These are phyloP conservation scores for Gentiana straminea DNA, from an alignment of 257 asterid genomes.

Conservation along the genomic window DNA sequence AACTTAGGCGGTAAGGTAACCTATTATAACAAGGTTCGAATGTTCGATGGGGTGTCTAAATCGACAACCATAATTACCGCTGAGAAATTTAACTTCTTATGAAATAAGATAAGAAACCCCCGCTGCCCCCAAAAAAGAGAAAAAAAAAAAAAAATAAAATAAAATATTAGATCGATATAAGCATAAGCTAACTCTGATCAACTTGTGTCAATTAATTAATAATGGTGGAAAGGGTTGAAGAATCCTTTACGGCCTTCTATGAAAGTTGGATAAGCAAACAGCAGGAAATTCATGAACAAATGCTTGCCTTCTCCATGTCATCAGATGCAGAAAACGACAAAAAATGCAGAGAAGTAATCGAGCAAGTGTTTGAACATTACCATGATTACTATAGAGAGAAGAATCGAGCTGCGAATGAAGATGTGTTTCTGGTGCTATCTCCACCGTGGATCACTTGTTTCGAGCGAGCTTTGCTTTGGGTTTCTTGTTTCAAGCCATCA, in stretches of 20 bases:
- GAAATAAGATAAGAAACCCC: too few species aligned
- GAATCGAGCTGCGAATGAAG: conserved; percentile 5
- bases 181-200: too few species aligned
- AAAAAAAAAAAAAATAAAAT: too few species aligned
- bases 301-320: conserved; percentile 1
- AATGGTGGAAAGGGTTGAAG: background rate
- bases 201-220: too few species aligned
- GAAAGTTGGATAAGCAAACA: conserved; percentile 12
- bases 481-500: conserved; percentile 24
- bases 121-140: too few species aligned
- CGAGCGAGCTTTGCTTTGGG: conserved; percentile 15
- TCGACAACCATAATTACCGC: too few species aligned
- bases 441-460: conserved; percentile 25
- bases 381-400: conserved; percentile 9
- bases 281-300: background rate
- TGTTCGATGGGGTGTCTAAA: too few species aligned
- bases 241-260: conserved; percentile 15
- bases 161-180: too few species aligned
- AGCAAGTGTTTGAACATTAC: conserved; percentile 14
- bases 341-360: conserved; percentile 10
- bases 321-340: background rate
- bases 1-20: too few species aligned
- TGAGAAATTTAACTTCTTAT: too few species aligned
- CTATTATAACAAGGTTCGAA: too few species aligned
- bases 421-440: conserved; percentile 10